These are phyloP conservation scores for Tilletia indica DNA, from an alignment of 1,284 basidiomycete genomes.

Conservation along the genomic window DNA sequence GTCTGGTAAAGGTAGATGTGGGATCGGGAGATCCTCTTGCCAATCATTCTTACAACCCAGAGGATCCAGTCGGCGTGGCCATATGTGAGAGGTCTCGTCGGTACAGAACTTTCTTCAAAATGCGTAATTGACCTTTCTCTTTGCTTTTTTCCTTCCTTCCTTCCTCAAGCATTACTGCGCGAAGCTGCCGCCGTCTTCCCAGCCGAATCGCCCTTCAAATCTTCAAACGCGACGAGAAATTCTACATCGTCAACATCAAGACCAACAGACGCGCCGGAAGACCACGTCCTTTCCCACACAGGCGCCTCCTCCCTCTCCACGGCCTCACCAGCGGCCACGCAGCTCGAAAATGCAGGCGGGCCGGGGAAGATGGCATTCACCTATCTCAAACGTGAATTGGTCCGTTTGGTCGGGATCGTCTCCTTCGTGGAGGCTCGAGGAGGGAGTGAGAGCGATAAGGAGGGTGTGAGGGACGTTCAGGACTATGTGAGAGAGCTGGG, in stretches of 20 bases:
- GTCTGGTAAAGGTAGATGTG: no score
- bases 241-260: neutral
- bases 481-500: conserved; percentile 40
- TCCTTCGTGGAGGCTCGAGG: conserved; percentile 20
- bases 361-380: conserved; percentile 30
- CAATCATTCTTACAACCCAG: neutral
- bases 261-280: conserved; percentile 22
- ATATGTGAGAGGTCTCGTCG: neutral
- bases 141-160: neutral
- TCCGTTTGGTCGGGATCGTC: conserved; percentile 36
- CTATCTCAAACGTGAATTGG: conserved; percentile 45
- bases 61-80: conserved; percentile 2
- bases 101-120: neutral
- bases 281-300: conserved; percentile 36
- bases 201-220: conserved; percentile 38
- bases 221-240: neutral
- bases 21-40: no score
- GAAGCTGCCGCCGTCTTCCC: conserved; percentile 35
- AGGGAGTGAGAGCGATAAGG: neutral
- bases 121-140: neutral
- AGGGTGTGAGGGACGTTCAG: conserved; percentile 36
- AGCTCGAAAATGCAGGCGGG: conserved; percentile 19
- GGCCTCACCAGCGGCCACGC: neutral
- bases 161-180: conserved; percentile 28
- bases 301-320: conserved; percentile 22